These are phyloP conservation scores for Microstroma glucosiphilum DNA, from an alignment of 1,284 basidiomycete species.

Conservation along the genomic window DNA sequence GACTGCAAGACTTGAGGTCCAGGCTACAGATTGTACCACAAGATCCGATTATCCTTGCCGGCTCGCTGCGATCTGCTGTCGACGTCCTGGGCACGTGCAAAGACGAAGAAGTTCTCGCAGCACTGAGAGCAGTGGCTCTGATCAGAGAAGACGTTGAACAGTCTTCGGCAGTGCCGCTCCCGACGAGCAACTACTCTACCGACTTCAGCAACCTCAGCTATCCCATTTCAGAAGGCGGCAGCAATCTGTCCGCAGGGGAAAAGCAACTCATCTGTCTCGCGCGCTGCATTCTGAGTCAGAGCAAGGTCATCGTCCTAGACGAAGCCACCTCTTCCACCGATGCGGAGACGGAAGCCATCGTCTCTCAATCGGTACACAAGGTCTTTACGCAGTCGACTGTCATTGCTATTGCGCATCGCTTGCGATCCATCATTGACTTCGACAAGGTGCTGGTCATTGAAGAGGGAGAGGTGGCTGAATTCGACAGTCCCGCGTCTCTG, in stretches of 20 bases:
- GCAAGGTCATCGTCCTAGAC: conserved; percentile 45
- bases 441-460: conserved; percentile 56
- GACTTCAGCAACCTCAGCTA: not conserved
- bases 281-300: conserved; percentile 33
- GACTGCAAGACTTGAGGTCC: conserved; percentile 54
- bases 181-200: not conserved
- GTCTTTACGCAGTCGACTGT: conserved; percentile 71
- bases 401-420: conserved; percentile 70
- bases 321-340: conserved; percentile 47
- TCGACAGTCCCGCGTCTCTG: conserved; percentile 54
- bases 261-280: conserved; percentile 46
- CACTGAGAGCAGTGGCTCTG: conserved; percentile 20
- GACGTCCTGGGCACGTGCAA: conserved; percentile 33
- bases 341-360: conserved; percentile 48
- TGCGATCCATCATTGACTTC: conserved; percentile 51
- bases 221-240: conserved; percentile 36
- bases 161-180: not conserved
- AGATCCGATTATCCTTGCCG: conserved; percentile 40
- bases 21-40: conserved; percentile 56
- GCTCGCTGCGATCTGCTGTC: conserved; percentile 31
- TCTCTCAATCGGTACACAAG: conserved; percentile 71
- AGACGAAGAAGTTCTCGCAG: conserved; percentile 29
- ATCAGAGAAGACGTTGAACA: not conserved
- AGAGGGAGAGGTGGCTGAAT: conserved; percentile 55
- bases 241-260: conserved; percentile 44